A percentile compares a stretch with the other conserved stretches of the same genome.
Conservation (phyloP, 148 eudicot genomes). For the Pharnaceum exiguum region DNA sequence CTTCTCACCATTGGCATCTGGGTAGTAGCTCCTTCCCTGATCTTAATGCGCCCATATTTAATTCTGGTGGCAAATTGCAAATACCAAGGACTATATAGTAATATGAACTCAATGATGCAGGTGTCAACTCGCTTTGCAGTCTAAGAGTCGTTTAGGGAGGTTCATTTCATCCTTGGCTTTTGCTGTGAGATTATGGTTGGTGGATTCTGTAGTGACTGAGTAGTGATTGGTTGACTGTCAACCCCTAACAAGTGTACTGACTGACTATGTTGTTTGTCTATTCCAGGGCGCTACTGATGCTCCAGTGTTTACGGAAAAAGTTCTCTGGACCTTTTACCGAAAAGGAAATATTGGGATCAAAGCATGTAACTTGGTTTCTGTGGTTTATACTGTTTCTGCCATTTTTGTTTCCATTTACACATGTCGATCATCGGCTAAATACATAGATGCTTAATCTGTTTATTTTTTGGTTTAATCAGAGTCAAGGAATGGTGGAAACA, state of each 20-base stretch:
- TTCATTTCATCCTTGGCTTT: conserved; percentile 55
- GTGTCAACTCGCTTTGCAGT: conserved; percentile 33
- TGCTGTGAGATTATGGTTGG: conserved; percentile 77
- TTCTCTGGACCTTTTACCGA: conserved; percentile 60
- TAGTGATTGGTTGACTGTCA: neutral
- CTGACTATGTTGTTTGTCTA: conserved; percentile 9
- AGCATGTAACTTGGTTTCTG: conserved; percentile 50
- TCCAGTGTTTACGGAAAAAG: conserved; percentile 68
- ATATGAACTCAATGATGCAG: conserved; percentile 36
- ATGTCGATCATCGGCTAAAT: too few species aligned
- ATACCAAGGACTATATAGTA: neutral
- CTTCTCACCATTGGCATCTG: conserved; percentile 77
- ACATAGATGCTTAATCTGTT: neutral
- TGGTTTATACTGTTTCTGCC: neutral
- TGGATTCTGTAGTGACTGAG: conserved; percentile 6
- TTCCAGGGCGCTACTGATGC: conserved; percentile 70
- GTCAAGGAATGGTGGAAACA: conserved; percentile 64
- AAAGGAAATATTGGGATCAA: conserved; percentile 76
- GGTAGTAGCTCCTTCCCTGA: conserved; percentile 34
- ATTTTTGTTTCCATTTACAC: neutral
- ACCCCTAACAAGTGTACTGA: neutral
- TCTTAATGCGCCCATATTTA: neutral
- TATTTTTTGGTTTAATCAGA: conserved; percentile 52
- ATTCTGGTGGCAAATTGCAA: neutral
- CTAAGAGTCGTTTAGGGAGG: conserved; percentile 58